A percentile compares a stretch with the other conserved stretches of the same genome.
Evolutionary conservation across 176 grass and related monocot species (phyloP).

Genomic region (Phyllostachys edulis): DNA sequence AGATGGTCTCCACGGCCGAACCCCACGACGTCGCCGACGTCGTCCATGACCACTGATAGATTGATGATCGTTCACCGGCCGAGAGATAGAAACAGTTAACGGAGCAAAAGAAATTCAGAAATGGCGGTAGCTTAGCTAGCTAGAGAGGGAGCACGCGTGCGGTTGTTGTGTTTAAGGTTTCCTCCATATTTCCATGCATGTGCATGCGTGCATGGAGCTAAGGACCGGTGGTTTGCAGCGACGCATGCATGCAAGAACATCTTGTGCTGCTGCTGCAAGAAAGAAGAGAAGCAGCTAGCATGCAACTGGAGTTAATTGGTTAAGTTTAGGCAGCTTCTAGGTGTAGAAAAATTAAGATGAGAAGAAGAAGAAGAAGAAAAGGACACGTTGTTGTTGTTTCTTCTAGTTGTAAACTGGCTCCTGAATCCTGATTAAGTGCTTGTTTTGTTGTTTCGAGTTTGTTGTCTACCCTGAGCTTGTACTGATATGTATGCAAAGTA

Average conservation of each 20-base stretch:
- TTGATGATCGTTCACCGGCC: constrained; percentile 8
- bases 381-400: constrained; percentile 12
- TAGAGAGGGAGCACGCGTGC: constrained; percentile 5
- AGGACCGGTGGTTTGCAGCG: neutral
- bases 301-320: neutral
- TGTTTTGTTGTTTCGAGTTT: constrained; percentile 24
- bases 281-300: neutral
- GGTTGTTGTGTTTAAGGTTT: constrained; percentile 36
- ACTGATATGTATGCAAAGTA: neutral
- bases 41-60: neutral
- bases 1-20: constrained; percentile 43
- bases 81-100: neutral
- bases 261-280: neutral
- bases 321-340: neutral
- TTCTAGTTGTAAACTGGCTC: constrained; percentile 19
- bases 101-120: neutral
- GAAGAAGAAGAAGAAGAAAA: neutral
- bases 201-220: neutral
- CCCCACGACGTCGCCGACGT: neutral
- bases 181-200: constrained; percentile 11
- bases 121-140: neutral
- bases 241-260: neutral
- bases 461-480: constrained; percentile 34
- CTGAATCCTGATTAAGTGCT: neutral
- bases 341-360: neutral